Base-by-base conservation (phyloP, 345 rosid genomes). In the Melaleuca quinquenervia region DNA sequence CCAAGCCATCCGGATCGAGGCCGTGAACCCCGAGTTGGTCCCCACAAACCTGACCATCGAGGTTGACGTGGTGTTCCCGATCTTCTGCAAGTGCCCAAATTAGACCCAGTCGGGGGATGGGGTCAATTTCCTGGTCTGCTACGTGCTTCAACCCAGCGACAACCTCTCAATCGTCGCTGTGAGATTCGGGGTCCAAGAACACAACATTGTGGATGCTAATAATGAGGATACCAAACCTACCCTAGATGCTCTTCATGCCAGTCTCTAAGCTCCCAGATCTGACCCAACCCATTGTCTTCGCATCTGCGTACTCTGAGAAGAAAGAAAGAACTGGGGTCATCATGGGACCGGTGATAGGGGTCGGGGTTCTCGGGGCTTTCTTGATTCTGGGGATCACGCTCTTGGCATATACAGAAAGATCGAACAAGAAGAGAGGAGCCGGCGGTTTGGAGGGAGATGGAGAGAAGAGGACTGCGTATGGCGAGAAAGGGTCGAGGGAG, bases 11-110 rank as follows among this genome's bases (percentile, higher is more conserved):
- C n/a, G n/a, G 12, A 95, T 94, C 83, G 86, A 91, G 88, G 84
- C 87, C 78, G 94, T 92, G 75, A 94, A 94, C 86, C 97, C 97
- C 1, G 87, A 86, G 24, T 85, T 92, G 24, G 78, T 91, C 70
- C 90, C 95, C 12, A 92, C 94, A 14, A 3, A 51, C 7, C 92
- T 94, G 51, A 24, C 41, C 3, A 4, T 90, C n/a, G 97, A 96
- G 16, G 91, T 44, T 45, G 53, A 82, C 12, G 90, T 88, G 14
- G 55, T 84, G 82, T 91, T 94, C 82, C 97, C 97, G 5, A 80
- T 93, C 84, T 93, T 94, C 86, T 94, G 95, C 89, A 92, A 89
- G 92, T 94, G 97, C 52, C 95, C 95, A 13, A 89, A 92, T 87
- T 84, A 27, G 84, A 92, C 92, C 56, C 93, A 90, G 84, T 32